A percentile compares a stretch with the other conserved stretches of the same genome.
Evolutionary conservation across 2,329 filamentous ascomycete species (phyloP).

Genomic region (Fusarium subglutinans): DNA sequence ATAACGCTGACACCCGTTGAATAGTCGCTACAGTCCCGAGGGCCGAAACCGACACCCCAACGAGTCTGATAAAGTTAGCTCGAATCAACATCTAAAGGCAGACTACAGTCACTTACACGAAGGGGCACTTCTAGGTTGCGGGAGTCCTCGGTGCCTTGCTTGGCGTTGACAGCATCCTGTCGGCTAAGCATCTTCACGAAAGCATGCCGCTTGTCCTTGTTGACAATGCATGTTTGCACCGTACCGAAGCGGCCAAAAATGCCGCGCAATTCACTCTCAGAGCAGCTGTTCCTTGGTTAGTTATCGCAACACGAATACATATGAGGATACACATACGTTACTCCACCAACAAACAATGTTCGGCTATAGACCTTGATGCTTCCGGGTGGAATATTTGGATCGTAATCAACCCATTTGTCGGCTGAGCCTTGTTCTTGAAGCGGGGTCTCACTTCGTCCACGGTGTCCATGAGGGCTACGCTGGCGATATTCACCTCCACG

Average conservation of each 20-base stretch:
- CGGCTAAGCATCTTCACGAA: slow-evolving; percentile 99
- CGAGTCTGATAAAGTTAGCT: slow-evolving; percentile 70
- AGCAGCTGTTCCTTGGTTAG: slow-evolving; percentile 62
- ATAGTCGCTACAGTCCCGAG: slow-evolving; percentile 97
- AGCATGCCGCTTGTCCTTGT: slow-evolving; percentile 96
- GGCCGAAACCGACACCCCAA: slow-evolving; percentile 98
- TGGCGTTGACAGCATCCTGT: slow-evolving; percentile 82
- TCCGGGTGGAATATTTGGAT: slow-evolving; percentile 76
- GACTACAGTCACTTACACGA: slow-evolving; percentile 63
- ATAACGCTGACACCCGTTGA: slow-evolving; percentile 91
- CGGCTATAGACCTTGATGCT: slow-evolving; percentile 93
- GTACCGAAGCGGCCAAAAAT: slow-evolving; percentile 85
- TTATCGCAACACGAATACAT: background rate
- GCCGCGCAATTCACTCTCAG: slow-evolving; percentile 81
- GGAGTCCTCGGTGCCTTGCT: slow-evolving; percentile 85
- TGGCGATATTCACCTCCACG: slow-evolving; percentile 81
- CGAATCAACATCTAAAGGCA: slow-evolving; percentile 24
- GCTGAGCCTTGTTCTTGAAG: slow-evolving; percentile 48
- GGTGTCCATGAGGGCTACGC: slow-evolving; percentile 79
- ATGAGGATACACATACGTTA: slow-evolving; percentile 70
- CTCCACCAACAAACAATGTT: slow-evolving; percentile 95
- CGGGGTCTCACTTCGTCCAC: slow-evolving; percentile 71
- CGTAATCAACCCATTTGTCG: slow-evolving; percentile 81
- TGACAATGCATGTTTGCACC: slow-evolving; percentile 98
- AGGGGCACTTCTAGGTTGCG: slow-evolving; percentile 77